Evolutionary conservation across 768 basidiomycete species (phyloP), one percentile per base, ranked within the genome.

Genomic region (button mushroom (Agaricus bisporus)): DNA sequence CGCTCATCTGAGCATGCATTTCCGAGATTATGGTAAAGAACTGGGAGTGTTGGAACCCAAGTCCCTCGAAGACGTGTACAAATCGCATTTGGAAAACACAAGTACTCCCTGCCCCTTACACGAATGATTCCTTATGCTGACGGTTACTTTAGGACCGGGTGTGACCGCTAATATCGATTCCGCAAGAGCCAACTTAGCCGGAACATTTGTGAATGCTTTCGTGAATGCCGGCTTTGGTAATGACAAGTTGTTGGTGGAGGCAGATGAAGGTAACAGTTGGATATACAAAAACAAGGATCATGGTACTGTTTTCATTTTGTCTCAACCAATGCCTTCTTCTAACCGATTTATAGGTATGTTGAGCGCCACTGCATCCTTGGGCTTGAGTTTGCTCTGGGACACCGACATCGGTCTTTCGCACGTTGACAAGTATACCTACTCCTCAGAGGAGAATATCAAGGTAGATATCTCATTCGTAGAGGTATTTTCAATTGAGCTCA

Each of bases 211-310:
- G 58, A 98, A 99, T 63, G 97, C 94, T 1, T 99, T 98, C 56
- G 95, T 98, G 49, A 99, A 99, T 63, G 95, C 94, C 41, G 97
- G 95, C 0, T 99, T 95, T 64, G 94, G 93, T 20, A 99, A 99
- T 66, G 97, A 99, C 68, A 98, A 97, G 67, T 80, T 99, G 50
- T 95, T 99, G 91, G 93, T 95, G 5, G 88, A 86, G 64, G 95
- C 94, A 1, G 90, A 93, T 55, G 95, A 97, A 63, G 95, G 97
- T 12, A 91, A 83, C 68, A 95, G 92, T 62, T 99, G 94, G 94
- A 92, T 99, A 54, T 99, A 98, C 78, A 98, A 98, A 80, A 98
- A 98, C 76, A 98, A 98, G 72, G 95, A 98, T 49, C 92, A 97
- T 58, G 97, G 95, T 86, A 54, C 18, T 77, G 64, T 12, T 56